Conservation (phyloP, 1,284 basidiomycete genomes). For the Calocybe gambosa region DNA sequence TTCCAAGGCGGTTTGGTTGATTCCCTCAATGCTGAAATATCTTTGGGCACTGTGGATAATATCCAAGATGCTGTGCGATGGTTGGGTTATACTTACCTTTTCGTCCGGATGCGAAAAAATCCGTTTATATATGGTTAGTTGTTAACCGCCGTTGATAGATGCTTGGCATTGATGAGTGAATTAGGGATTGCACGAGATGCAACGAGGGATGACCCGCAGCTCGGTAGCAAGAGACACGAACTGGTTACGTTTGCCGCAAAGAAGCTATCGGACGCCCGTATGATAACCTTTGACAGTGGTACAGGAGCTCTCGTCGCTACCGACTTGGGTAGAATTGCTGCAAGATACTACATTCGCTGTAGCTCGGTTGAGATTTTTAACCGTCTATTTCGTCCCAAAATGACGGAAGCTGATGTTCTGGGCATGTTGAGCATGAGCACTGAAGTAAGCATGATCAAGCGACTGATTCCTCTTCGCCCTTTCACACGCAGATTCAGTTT, state of each 20-base stretch:
- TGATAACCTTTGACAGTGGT: constrained; percentile 75
- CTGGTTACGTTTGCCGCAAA: constrained; percentile 71
- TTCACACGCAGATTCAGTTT: constrained; percentile 51
- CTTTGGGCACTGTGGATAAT: constrained; percentile 91
- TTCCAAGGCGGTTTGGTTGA: constrained; percentile 88
- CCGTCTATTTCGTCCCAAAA: constrained; percentile 70
- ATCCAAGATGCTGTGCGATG: constrained; percentile 87
- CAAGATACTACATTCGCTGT: constrained; percentile 92
- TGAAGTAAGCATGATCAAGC: constrained; percentile 52
- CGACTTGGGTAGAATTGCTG: constrained; percentile 91
- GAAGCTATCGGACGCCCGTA: constrained; percentile 69
- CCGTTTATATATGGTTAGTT: constrained; percentile 82
- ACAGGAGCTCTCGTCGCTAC: constrained; percentile 69
- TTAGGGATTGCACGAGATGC: constrained; percentile 77
- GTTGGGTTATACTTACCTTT: constrained; percentile 97
- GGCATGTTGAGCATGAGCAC: constrained; percentile 85
- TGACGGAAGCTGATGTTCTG: constrained; percentile 94
- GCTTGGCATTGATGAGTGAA: neutral
- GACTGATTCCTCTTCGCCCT: neutral
- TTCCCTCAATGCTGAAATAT: constrained; percentile 92
- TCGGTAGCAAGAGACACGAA: constrained; percentile 71
- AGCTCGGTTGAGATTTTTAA: constrained; percentile 90
- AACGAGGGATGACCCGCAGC: constrained; percentile 69
- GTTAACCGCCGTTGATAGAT: neutral
- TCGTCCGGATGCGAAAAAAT: constrained; percentile 93